Percentiles rank a stretch among this genome's conserved stretches.
Evolutionary conservation across 176 grass and related monocot species (phyloP).

Genomic region (Phoenix roebelenii): DNA sequence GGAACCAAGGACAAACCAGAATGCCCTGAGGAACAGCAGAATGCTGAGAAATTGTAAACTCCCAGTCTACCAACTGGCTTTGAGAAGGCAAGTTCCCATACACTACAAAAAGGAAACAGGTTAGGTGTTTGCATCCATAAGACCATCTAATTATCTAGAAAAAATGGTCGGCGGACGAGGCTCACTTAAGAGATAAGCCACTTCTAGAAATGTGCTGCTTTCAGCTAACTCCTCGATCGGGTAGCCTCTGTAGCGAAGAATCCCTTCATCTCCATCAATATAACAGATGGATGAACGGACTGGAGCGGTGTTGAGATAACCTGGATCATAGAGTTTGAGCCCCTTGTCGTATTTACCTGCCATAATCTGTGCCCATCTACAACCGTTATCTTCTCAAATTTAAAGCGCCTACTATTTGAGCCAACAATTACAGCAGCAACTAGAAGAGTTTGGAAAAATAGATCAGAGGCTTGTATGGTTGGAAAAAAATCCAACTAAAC

Average conservation of each 20-base stretch:
- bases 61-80: conserved; percentile 64
- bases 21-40: conserved; percentile 89
- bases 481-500: too few species aligned
- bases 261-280: conserved; percentile 94
- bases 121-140: not conserved
- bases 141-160: not conserved
- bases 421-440: too few species aligned
- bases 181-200: conserved; percentile 91
- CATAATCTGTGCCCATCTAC: conserved; percentile 41
- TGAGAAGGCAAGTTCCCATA: conserved; percentile 86
- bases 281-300: conserved; percentile 80
- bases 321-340: conserved; percentile 89
- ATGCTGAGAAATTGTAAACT: conserved; percentile 88
- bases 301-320: conserved; percentile 87
- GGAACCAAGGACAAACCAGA: conserved; percentile 35
- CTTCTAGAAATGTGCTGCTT: conserved; percentile 74
- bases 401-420: too few species aligned
- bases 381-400: too few species aligned
- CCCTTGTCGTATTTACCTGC: conserved; percentile 77
- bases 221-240: conserved; percentile 95
- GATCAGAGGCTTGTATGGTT: too few species aligned
- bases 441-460: too few species aligned
- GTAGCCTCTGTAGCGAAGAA: conserved; percentile 97
- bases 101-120: conserved; percentile 29
- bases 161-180: not conserved